phyloP scores from a whole-genome alignment of 2,329 filamentous ascomycete genomes.

The Talaromyces marneffei region DNA sequence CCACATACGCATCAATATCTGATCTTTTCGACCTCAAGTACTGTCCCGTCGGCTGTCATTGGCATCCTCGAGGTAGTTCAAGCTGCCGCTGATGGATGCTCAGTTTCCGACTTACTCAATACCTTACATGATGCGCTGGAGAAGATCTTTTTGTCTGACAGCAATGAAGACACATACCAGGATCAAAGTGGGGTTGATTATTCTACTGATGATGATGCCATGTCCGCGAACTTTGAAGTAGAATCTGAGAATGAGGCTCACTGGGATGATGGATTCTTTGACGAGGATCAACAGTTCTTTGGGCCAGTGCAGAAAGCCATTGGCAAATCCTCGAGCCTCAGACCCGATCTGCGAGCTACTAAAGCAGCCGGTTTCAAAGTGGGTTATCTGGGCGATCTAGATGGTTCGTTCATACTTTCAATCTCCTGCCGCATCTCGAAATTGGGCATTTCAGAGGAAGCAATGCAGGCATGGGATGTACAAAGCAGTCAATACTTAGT shows the following conservation, averaged over 20 bases:
- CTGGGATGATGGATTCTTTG: conserved; percentile 14
- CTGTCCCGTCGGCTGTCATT: conserved; percentile 24
- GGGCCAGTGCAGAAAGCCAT: not conserved
- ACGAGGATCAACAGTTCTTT: conserved; percentile 15
- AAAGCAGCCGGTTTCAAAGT: conserved; percentile 65
- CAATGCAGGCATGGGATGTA: conserved; percentile 16
- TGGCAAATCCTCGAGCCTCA: conserved; percentile 37
- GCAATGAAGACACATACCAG: not conserved
- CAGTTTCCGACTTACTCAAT: conserved; percentile 46
- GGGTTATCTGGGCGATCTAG: conserved; percentile 53
- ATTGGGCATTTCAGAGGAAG: conserved; percentile 22
- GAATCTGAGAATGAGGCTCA: conserved; percentile 15
- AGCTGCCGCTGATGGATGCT: conserved; percentile 38
- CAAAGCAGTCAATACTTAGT: conserved; percentile 49
- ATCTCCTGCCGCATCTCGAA: conserved; percentile 65
- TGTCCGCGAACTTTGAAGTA: not conserved
- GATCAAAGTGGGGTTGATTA: not conserved
- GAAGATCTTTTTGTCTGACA: conserved; percentile 19
- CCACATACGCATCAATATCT: conserved; percentile 54
- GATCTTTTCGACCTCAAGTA: conserved; percentile 48
- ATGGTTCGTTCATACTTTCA: conserved; percentile 52
- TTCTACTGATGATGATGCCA: not conserved
- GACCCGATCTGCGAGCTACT: conserved; percentile 55
- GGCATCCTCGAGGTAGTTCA: conserved; percentile 42
- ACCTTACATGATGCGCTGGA: conserved; percentile 40